Evolutionary conservation across 2,329 filamentous ascomycete species (phyloP).

Genomic region (Verticillium klebahnii): DNA sequence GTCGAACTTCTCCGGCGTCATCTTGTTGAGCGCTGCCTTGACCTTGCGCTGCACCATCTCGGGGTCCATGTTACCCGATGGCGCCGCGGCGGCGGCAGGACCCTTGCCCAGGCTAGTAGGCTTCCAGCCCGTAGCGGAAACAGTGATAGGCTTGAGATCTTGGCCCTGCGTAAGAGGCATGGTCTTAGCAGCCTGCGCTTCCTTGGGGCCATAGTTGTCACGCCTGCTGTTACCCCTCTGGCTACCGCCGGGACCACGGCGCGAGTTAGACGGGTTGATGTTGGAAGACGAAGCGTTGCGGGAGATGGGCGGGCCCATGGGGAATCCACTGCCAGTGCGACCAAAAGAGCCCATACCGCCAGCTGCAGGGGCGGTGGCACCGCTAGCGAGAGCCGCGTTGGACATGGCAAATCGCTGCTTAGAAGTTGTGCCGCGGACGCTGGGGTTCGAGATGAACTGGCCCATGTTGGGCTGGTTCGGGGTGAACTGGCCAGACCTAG

Average conservation of each 20-base stretch:
- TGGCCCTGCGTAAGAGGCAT: slow-evolving; percentile 87
- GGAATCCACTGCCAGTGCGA: slow-evolving; percentile 36
- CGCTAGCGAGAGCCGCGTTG: slow-evolving; percentile 36
- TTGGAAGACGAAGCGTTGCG: slow-evolving; percentile 58
- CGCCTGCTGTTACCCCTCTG: slow-evolving; percentile 59
- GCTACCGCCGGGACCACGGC: slow-evolving; percentile 54
- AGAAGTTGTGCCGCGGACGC: slow-evolving; percentile 65
- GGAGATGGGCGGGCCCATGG: slow-evolving; percentile 57
- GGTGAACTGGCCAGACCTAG: slow-evolving; percentile 47
- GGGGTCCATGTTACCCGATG: slow-evolving; percentile 67
- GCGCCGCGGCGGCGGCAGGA: slow-evolving; percentile 29
- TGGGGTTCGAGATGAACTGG: slow-evolving; percentile 48
- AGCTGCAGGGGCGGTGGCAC: slow-evolving; percentile 22
- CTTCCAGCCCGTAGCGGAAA: slow-evolving; percentile 82
- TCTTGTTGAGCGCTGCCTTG: slow-evolving; percentile 98
- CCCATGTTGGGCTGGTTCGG: slow-evolving; percentile 54
- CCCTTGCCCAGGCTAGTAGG: slow-evolving; percentile 62
- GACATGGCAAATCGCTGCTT: slow-evolving; percentile 69
- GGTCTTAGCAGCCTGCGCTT: slow-evolving; percentile 70
- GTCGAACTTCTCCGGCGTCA: slow-evolving; percentile 99
- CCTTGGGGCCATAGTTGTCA: slow-evolving; percentile 50
- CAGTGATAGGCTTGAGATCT: slow-evolving; percentile 74
- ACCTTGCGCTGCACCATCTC: slow-evolving; percentile 98
- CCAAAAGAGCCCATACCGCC: slow-evolving; percentile 33
- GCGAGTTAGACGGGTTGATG: slow-evolving; percentile 64